Conservation (phyloP, 2,329 filamentous ascomycete species). For the Emmonsia crescens region DNA sequence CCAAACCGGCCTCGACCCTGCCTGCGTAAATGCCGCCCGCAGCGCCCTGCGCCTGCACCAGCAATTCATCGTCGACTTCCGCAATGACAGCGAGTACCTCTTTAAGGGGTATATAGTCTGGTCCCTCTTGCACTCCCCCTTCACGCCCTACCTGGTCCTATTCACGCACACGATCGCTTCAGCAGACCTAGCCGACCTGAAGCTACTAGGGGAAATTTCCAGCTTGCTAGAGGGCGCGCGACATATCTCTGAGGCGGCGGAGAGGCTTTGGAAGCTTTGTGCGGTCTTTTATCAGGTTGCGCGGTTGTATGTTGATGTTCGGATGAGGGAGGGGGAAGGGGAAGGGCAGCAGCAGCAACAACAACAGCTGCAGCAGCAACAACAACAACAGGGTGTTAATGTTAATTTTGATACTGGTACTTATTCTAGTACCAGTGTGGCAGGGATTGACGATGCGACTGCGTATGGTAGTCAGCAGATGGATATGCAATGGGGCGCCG, state of each 20-base stretch:
- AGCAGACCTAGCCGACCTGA: constrained; percentile 42
- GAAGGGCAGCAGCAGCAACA: neutral
- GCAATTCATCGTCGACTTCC: constrained; percentile 18
- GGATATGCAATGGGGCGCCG: constrained; percentile 17
- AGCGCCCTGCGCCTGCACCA: constrained; percentile 26
- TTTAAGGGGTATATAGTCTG: constrained; percentile 28
- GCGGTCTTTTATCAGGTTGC: constrained; percentile 53
- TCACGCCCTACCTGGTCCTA: constrained; percentile 41
- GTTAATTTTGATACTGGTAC: neutral
- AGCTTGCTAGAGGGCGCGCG: constrained; percentile 43
- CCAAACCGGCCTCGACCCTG: constrained; percentile 23
- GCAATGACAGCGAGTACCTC: constrained; percentile 19
- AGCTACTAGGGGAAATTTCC: constrained; percentile 46
- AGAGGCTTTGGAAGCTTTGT: constrained; percentile 52
- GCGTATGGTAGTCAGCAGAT: neutral
- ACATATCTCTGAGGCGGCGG: constrained; percentile 46
- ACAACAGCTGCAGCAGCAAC: neutral
- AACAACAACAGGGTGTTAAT: too few relatives aligned
- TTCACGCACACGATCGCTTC: constrained; percentile 44
- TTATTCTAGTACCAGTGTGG: neutral
- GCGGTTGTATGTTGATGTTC: constrained; percentile 51
- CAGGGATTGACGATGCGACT: neutral
- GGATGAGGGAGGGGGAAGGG: constrained; percentile 37
- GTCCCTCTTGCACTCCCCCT: constrained; percentile 35
- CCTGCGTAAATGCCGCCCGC: constrained; percentile 30